Conservation (phyloP, 768 basidiomycete genomes). For the Russula emetica region DNA sequence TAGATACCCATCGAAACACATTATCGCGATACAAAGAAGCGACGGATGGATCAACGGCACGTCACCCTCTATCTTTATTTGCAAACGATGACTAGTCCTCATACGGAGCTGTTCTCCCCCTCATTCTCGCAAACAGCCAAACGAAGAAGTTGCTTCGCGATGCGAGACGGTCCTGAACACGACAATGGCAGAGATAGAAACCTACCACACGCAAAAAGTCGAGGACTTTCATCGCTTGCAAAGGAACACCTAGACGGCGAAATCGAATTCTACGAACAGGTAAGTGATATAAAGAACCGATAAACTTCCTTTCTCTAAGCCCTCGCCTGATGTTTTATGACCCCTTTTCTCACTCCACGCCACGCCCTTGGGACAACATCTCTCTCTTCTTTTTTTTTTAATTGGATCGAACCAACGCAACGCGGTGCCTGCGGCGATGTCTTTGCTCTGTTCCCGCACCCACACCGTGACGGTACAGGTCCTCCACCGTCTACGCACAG, state of each 20-base stretch:
- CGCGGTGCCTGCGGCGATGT: too few relatives aligned
- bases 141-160: constrained; percentile 63
- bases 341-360: background rate
- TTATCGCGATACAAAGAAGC: constrained; percentile 61
- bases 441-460: too few relatives aligned
- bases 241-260: constrained; percentile 75
- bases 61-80: background rate
- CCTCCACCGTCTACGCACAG: constrained; percentile 52
- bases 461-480: constrained; percentile 42
- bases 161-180: constrained; percentile 87
- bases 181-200: constrained; percentile 85
- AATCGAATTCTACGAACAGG: constrained; percentile 72
- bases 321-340: background rate
- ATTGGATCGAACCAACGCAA: background rate
- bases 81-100: background rate
- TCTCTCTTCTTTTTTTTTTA: too few relatives aligned
- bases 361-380: background rate
- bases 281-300: constrained; percentile 27
- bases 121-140: constrained; percentile 41
- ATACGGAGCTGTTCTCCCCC: constrained; percentile 11
- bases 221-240: constrained; percentile 61
- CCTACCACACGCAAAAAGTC: constrained; percentile 66
- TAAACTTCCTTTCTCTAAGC: too few relatives aligned
- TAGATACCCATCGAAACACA: constrained; percentile 73
- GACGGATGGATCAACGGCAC: constrained; percentile 38